Evolutionary conservation across 495 filamentous ascomycete species (phyloP), one percentile per base, ranked within the genome.

Genomic region (Lophium mytilinum): DNA sequence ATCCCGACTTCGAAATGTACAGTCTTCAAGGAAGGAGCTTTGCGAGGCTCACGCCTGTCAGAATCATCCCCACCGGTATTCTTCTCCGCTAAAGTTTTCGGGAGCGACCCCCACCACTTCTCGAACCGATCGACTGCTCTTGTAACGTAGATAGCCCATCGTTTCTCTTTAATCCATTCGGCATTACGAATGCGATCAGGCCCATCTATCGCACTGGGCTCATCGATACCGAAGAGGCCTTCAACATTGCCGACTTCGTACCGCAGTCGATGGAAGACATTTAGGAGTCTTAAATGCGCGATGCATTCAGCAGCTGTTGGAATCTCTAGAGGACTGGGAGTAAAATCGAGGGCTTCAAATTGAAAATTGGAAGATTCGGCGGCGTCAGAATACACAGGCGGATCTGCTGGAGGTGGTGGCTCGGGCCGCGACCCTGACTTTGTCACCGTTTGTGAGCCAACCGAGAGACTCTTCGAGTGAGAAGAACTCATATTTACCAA

Each of bases 111-210:
- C 83, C 86, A 90, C 90, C 89, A 95, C 3, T 68, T 66, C 46
- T 82, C 75, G 66, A 89, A 95, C 18, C 90, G 76, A 12, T 86
- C 82, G 0, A 82, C 86, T 14, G 89, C 90, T 47, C 83, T 77
- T 14, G 84, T 78, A 17, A 89, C 76, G 64, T 86, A 93, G 33
- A 91, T 66, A 4, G 80, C 80, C 90, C 90, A 95, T 66, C 88
- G 75, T 72, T 91, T 90, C 72, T 94, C 87, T 35, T 81, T 73
- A 35, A 90, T 76, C 35, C 72, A 70, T 37, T 78, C 78, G 9
- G 30, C 21, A 30, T 51, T 46, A 18, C 30, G 45, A 30, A 1
- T 11, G 21, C 9, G 49, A 5, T 19, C 24, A 7, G 1, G 12
- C 17, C 36, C 10, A 18, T 19, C 35, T 50, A 7, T 15, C 43